A percentile compares a stretch with the other conserved stretches of the same genome.
Conservation (phyloP, 2,329 filamentous ascomycete genomes). For the Fusarium poae region DNA sequence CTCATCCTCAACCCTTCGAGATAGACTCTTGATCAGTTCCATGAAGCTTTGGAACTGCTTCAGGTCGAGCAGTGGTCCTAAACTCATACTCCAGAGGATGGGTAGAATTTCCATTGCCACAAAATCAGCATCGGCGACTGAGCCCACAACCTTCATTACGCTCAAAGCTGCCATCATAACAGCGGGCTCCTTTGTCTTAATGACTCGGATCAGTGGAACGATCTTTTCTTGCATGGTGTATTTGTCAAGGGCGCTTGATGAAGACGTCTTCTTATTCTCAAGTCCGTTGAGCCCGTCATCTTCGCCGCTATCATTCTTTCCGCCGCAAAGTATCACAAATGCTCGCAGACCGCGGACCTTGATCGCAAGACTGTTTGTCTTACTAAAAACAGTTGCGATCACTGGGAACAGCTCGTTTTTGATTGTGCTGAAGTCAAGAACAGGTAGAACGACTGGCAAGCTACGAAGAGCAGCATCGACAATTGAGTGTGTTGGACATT, state of each 20-base stretch:
- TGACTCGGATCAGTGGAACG: slow-evolving; percentile 87
- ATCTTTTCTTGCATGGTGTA: slow-evolving; percentile 99
- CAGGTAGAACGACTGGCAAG: slow-evolving; percentile 82
- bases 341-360: slow-evolving; percentile 94
- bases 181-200: slow-evolving; percentile 97
- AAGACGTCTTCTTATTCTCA: slow-evolving; percentile 72
- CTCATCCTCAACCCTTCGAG: slow-evolving; percentile 85
- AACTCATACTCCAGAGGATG: slow-evolving; percentile 89
- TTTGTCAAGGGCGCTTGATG: slow-evolving; percentile 89
- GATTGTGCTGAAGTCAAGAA: slow-evolving; percentile 95
- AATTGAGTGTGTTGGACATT: slow-evolving; percentile 88
- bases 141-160: slow-evolving; percentile 86
- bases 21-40: slow-evolving; percentile 85
- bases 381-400: slow-evolving; percentile 89
- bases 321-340: slow-evolving; percentile 90
- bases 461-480: slow-evolving; percentile 87
- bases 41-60: slow-evolving; percentile 92
- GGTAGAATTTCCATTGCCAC: slow-evolving; percentile 92
- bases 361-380: slow-evolving; percentile 92
- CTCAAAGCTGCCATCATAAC: slow-evolving; percentile 95
- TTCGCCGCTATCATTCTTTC: slow-evolving; percentile 64
- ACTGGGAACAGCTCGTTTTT: slow-evolving; percentile 97
- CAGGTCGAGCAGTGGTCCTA: slow-evolving; percentile 89
- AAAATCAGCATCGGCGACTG: slow-evolving; percentile 87
- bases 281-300: slow-evolving; percentile 83